Percentiles rank a stretch among this genome's conserved stretches.
Conservation (phyloP, 805 yeast genomes). For the Barnettozyma wickerhamii region DNA sequence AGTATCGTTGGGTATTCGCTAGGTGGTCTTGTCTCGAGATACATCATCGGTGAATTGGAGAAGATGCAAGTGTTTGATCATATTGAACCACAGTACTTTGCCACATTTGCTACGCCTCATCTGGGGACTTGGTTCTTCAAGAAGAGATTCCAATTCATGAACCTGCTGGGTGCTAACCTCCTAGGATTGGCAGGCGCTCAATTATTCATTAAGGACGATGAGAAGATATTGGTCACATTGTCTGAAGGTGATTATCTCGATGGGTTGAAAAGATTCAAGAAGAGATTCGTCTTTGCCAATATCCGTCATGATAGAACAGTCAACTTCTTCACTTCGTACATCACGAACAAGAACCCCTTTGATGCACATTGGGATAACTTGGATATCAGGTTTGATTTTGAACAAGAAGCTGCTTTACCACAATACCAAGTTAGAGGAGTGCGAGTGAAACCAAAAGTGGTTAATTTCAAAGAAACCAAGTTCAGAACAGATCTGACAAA, state of each 20-base stretch:
- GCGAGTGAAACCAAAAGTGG: constrained; percentile 42
- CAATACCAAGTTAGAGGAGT: constrained; percentile 33
- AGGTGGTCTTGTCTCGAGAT: constrained; percentile 83
- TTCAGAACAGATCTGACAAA: constrained; percentile 8
- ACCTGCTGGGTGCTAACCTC: constrained; percentile 49
- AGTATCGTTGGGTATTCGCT: constrained; percentile 85
- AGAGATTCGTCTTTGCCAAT: constrained; percentile 64
- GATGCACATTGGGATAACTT: constrained; percentile 44
- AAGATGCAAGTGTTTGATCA: constrained; percentile 50
- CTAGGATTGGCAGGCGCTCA: constrained; percentile 73
- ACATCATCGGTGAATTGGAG: constrained; percentile 68
- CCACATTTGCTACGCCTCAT: constrained; percentile 80
- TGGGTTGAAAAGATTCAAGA: constrained; percentile 55
- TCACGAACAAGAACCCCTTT: constrained; percentile 72
- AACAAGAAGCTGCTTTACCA: constrained; percentile 28
- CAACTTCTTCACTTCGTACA: constrained; percentile 78
- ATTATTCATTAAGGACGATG: constrained; percentile 50
- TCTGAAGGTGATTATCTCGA: constrained; percentile 39
- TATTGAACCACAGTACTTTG: constrained; percentile 57
- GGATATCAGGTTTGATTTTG: constrained; percentile 34
- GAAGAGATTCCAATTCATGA: constrained; percentile 31
- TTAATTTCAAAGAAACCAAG: constrained; percentile 41
- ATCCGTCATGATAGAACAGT: constrained; percentile 81
- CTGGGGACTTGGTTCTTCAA: constrained; percentile 53
- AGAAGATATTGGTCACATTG: constrained; percentile 40